Evolutionary conservation across 768 basidiomycete genomes (phyloP).

Genomic region (Lactarius hengduanensis): DNA sequence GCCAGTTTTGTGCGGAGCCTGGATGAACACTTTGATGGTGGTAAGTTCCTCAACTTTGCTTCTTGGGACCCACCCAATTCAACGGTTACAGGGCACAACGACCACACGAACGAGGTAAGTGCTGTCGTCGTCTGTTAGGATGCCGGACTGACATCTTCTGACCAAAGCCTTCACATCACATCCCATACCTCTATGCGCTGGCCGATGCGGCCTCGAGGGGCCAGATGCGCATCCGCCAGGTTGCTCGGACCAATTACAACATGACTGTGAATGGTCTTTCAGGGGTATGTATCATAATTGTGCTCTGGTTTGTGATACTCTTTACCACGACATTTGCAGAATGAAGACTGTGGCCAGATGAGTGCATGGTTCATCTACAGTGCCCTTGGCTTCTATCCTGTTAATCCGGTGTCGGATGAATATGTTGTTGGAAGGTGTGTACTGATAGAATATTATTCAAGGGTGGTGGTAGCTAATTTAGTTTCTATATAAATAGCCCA

Average conservation of each 20-base stretch:
- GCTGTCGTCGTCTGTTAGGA: not conserved
- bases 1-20: slow-evolving; percentile 61
- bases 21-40: slow-evolving; percentile 54
- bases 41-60: slow-evolving; percentile 33
- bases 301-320: not conserved
- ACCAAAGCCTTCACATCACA: slow-evolving; percentile 75
- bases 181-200: slow-evolving; percentile 77
- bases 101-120: slow-evolving; percentile 75
- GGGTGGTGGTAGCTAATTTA: not conserved
- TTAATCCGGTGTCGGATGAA: slow-evolving; percentile 73
- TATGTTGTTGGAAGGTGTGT: slow-evolving; percentile 75
- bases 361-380: slow-evolving; percentile 86
- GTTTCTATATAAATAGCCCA: slow-evolving; percentile 36
- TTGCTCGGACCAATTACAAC: slow-evolving; percentile 64
- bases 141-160: not conserved
- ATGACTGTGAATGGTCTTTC: slow-evolving; percentile 66
- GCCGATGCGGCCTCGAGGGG: slow-evolving; percentile 69
- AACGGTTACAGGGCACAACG: slow-evolving; percentile 60
- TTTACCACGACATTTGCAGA: slow-evolving; percentile 41
- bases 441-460: not conserved
- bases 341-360: slow-evolving; percentile 91
- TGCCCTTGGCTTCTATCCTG: slow-evolving; percentile 81
- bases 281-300: slow-evolving; percentile 48
- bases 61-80: not conserved
- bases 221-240: slow-evolving; percentile 67